Percentiles rank a stretch among this genome's conserved stretches.
Conservation (phyloP, 176 grass and related monocot genomes). For the Triticum urartu region DNA sequence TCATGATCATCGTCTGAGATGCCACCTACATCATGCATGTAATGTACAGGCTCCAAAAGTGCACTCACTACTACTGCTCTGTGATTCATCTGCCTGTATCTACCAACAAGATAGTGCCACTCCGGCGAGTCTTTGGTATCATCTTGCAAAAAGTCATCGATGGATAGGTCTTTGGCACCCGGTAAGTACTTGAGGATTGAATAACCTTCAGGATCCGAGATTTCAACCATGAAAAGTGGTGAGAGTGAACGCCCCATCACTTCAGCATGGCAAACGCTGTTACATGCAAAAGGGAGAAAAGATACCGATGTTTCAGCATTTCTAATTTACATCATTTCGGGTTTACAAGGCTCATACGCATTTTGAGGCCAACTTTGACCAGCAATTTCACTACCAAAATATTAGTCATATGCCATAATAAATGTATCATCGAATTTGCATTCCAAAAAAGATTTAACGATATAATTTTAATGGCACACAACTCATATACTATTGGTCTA, state of each 20-base stretch:
- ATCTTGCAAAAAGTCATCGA: not conserved
- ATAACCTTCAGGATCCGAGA: slow-evolving; percentile 21
- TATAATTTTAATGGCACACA: not conserved
- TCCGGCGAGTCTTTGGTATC: slow-evolving; percentile 30
- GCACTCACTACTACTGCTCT: slow-evolving; percentile 1
- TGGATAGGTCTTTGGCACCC: not conserved
- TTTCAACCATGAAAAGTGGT: slow-evolving; percentile 55
- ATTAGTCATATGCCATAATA: not conserved
- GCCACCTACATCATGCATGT: slow-evolving; percentile 33
- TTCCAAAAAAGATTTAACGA: not conserved
- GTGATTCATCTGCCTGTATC: slow-evolving; percentile 43
- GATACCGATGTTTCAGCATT: not conserved
- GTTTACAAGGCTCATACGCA: not conserved
- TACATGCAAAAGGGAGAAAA: slow-evolving; percentile 19
- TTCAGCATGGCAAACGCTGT: slow-evolving; percentile 76
- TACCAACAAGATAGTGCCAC: slow-evolving; percentile 48
- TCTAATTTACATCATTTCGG: not conserved
- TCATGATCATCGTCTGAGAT: slow-evolving; percentile 10
- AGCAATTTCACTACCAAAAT: not conserved
- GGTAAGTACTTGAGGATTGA: slow-evolving; percentile 73
- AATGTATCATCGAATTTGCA: not conserved
- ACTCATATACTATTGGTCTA: not conserved
- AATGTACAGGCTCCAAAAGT: slow-evolving; percentile 42
- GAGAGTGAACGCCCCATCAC: slow-evolving; percentile 66
- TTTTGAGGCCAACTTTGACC: not conserved